Evolutionary conservation across 768 basidiomycete genomes (phyloP).

Genomic region (Xerocomellus amylosporus): DNA sequence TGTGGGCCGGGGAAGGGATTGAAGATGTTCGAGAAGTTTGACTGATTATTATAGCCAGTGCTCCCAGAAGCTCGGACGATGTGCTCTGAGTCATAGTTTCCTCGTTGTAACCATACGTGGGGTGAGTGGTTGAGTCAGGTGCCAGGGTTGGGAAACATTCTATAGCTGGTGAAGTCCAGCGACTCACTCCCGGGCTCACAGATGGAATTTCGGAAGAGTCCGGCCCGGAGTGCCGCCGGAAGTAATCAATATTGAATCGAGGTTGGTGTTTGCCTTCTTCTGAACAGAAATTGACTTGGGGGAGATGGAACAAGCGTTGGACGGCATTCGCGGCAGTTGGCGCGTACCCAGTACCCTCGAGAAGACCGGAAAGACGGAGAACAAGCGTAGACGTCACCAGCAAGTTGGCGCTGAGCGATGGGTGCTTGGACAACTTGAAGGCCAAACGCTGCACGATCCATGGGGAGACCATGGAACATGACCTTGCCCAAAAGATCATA

Average conservation of each 20-base stretch:
- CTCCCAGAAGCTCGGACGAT: constrained; percentile 54
- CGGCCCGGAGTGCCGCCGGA: constrained; percentile 39
- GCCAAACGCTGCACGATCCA: constrained; percentile 64
- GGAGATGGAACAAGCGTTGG: constrained; percentile 50
- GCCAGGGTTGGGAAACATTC: constrained; percentile 66
- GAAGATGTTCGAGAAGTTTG: constrained; percentile 35
- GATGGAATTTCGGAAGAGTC: no score
- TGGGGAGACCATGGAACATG: constrained; percentile 65
- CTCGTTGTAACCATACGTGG: constrained; percentile 49
- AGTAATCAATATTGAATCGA: constrained; percentile 69
- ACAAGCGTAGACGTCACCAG: constrained; percentile 64
- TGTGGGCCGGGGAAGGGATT: constrained; percentile 67
- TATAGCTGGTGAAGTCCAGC: constrained; percentile 63
- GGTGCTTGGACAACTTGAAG: constrained; percentile 61
- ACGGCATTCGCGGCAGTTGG: constrained; percentile 48
- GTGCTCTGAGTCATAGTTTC: constrained; percentile 37
- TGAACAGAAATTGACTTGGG: constrained; percentile 57
- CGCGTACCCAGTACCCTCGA: constrained; percentile 57
- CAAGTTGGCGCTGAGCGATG: constrained; percentile 59
- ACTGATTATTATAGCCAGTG: constrained; percentile 28
- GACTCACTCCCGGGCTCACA: constrained; percentile 27
- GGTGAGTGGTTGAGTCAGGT: constrained; percentile 65
- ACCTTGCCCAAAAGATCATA: constrained; percentile 69
- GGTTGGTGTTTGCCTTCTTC: constrained; percentile 54
- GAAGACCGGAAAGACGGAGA: constrained; percentile 61